These are phyloP conservation scores for Penicillium janthinellum DNA, from an alignment of 2,329 filamentous ascomycete genomes.

Conservation along the genomic window DNA sequence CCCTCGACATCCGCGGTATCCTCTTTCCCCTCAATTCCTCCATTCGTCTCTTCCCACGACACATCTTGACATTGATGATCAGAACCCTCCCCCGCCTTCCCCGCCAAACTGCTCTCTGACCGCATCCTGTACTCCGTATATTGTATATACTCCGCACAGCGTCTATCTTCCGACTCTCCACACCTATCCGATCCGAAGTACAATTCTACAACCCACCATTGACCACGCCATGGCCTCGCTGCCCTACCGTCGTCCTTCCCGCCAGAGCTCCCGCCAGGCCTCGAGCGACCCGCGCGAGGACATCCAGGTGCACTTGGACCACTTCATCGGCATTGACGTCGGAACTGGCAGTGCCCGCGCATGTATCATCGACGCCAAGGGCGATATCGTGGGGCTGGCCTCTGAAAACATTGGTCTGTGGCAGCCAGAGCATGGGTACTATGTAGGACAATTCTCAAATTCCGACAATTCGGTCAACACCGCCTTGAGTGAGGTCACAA, in stretches of 20 bases:
- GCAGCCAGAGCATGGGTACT: constrained; percentile 75
- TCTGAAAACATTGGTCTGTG: constrained; percentile 77
- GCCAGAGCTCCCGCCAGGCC: constrained; percentile 39
- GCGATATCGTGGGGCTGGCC: constrained; percentile 76
- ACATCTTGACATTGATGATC: background rate
- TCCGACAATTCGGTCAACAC: background rate
- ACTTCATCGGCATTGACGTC: constrained; percentile 88
- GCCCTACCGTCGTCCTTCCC: constrained; percentile 37
- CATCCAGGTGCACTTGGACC: constrained; percentile 58
- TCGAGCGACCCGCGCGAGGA: constrained; percentile 57
- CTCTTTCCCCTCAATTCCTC: background rate
- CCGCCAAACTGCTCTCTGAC: background rate
- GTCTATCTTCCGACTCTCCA: background rate
- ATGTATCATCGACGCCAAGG: constrained; percentile 89
- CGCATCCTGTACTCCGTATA: background rate
- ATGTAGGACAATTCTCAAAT: constrained; percentile 54
- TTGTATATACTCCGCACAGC: background rate
- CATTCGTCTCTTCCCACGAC: background rate
- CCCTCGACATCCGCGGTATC: background rate
- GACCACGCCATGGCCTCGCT: constrained; percentile 34
- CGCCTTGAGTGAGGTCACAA: no score
- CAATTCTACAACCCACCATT: background rate
- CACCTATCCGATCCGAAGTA: background rate
- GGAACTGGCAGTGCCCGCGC: constrained; percentile 94
- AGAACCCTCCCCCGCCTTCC: background rate